Base-by-base conservation (phyloP, 768 basidiomycete species). In the Boletus pseudopeckii region DNA sequence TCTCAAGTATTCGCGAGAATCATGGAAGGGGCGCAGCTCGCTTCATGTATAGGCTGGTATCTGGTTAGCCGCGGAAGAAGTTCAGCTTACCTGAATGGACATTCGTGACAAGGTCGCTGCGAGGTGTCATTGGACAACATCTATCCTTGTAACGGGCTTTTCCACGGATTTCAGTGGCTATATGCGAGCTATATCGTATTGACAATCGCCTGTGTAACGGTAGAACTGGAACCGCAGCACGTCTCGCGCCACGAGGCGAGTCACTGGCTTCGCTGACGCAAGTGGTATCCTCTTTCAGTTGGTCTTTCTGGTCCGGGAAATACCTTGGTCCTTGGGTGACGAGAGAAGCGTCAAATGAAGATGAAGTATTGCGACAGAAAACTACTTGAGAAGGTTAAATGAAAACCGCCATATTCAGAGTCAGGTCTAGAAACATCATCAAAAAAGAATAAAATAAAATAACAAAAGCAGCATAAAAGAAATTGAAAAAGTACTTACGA, bases 401-500 rank as follows among this genome's bases (percentile, higher is more conserved):
- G 4, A 7, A 8, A 22, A 24, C 20, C 20, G 3, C 17, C 7
- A 18, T 11, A 33, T 7, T 39, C 46, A 39, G 10, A 11, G 4
- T 20, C 48, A 20, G n/a, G 24, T 34, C 32, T 33, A 52, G 17
- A 30, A 22, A 32, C 15, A 45, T 8, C 13, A 18, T 28, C 4
- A 17, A 24, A 39, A 37, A n/a, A 3, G 9, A 8, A 10, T 3
- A 1, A 43, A 2, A 11, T 5, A 22, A 24, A 9, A 18, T 9
- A 9, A 17, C 26, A 22, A 7, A n/a, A 14, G 15, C 22, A 28
- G 9, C 26, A 41, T 30, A 34, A 17, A 10, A 30, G 17, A 14
- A 7, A 30, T n/a, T n/a, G n/a, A 38, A 1, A 15, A 13, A 20
- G n/a, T 37, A 28, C 59, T 53, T 36, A 62, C 60, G 38, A 8